These are phyloP conservation scores for Ambrosiella xylebori DNA, from an alignment of 2,329 filamentous ascomycete genomes.

Conservation along the genomic window DNA sequence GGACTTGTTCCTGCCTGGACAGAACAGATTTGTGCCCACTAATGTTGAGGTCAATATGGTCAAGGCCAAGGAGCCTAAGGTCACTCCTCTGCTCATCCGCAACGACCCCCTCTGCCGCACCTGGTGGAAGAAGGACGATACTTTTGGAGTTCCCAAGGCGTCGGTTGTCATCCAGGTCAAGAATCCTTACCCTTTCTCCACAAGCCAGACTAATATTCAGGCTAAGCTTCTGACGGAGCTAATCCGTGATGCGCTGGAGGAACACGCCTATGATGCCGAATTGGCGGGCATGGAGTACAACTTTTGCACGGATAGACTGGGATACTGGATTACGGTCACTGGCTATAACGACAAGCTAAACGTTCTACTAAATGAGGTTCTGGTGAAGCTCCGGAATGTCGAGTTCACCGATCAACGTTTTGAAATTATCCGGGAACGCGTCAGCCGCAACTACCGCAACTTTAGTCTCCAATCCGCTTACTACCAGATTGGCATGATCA, in stretches of 20 bases:
- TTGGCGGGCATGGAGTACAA: constrained; percentile 76
- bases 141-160: constrained; percentile 94
- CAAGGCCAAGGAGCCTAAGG: constrained; percentile 57
- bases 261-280: constrained; percentile 93
- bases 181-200: constrained; percentile 63
- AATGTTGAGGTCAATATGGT: constrained; percentile 91
- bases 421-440: constrained; percentile 73
- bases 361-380: constrained; percentile 76
- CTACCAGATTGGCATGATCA: constrained; percentile 70
- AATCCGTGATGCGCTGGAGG: constrained; percentile 72
- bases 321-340: constrained; percentile 60
- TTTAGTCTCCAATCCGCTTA: constrained; percentile 80
- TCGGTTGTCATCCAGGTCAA: constrained; percentile 67
- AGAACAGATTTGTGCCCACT: constrained; percentile 89
- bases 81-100: constrained; percentile 64
- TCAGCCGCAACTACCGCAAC: constrained; percentile 63
- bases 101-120: constrained; percentile 66
- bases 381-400: constrained; percentile 68
- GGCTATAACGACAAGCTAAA: constrained; percentile 96
- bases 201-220: constrained; percentile 62
- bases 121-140: constrained; percentile 98
- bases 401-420: constrained; percentile 78
- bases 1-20: constrained; percentile 71
- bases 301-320: constrained; percentile 53
- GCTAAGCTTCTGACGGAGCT: constrained; percentile 67